phyloP scores from a whole-genome alignment of 1,284 basidiomycete genomes.

The Naganishia cerealis region DNA sequence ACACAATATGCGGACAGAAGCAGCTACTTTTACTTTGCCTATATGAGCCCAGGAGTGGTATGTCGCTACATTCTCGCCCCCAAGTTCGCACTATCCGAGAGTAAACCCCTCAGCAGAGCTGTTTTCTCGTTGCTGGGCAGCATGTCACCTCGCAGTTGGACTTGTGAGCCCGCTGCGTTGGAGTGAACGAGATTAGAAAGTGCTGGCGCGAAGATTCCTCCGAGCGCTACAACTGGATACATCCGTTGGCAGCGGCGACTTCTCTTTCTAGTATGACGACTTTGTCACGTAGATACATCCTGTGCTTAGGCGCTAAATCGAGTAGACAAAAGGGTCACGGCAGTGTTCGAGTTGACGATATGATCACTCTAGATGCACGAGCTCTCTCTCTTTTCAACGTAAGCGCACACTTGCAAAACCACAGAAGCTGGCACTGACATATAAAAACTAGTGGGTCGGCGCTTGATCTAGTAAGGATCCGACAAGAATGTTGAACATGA shows the following conservation, averaged over 20 bases:
- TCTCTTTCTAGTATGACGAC: background rate
- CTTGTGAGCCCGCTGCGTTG: background rate
- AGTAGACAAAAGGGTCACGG: background rate
- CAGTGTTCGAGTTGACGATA: background rate
- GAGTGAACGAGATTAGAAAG: background rate
- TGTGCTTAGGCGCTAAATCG: background rate
- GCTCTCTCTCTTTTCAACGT: background rate
- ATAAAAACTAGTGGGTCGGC: slow-evolving; percentile 5
- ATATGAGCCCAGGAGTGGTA: slow-evolving; percentile 11
- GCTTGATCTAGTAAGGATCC: background rate
- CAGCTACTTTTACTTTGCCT: too few relatives aligned
- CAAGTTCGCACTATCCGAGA: too few relatives aligned
- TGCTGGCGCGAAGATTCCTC: background rate
- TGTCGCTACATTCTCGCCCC: too few relatives aligned
- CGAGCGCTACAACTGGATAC: background rate
- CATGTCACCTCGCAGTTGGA: background rate
- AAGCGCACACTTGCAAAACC: background rate
- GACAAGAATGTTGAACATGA: background rate
- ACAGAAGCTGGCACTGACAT: background rate
- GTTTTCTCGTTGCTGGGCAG: background rate
- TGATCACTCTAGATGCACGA: background rate
- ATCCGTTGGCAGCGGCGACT: background rate
- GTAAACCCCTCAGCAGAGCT: background rate
- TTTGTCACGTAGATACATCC: slow-evolving; percentile 5
- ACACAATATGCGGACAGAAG: too few relatives aligned